phyloP scores from a whole-genome alignment of 1,284 basidiomycete genomes.

The Bjerkandera adusta region DNA sequence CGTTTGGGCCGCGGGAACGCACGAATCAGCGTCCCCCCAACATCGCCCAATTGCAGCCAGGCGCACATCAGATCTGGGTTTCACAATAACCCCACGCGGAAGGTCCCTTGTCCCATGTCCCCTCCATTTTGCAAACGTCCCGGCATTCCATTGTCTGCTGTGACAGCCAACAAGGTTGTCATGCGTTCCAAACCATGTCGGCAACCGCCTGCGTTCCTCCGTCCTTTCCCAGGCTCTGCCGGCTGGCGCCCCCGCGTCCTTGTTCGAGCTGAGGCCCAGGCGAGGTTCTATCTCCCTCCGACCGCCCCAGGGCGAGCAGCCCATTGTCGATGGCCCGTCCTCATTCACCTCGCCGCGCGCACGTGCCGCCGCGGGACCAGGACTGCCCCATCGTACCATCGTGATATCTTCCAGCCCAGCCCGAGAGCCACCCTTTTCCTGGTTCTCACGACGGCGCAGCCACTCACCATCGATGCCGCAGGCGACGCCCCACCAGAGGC shows the following conservation, averaged over 20 bases:
- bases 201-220: neutral
- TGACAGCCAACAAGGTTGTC: too few species aligned
- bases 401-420: too few species aligned
- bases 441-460: too few species aligned
- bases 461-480: neutral
- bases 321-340: too few species aligned
- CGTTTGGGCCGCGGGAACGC: constrained; percentile 14
- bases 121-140: too few species aligned
- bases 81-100: constrained; percentile 7
- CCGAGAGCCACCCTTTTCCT: too few species aligned
- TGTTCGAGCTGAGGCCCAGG: neutral
- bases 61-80: constrained; percentile 12
- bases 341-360: too few species aligned
- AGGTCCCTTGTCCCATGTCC: neutral
- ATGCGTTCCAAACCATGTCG: neutral
- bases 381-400: too few species aligned
- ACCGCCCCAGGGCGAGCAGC: too few species aligned
- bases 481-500: neutral
- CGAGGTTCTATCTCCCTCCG: too few species aligned
- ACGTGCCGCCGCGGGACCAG: too few species aligned
- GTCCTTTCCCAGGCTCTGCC: neutral
- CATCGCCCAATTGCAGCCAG: constrained; percentile 4
- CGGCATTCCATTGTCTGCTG: too few species aligned
- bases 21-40: constrained; percentile 8
- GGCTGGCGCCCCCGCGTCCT: neutral